A percentile compares a stretch with the other conserved stretches of the same genome.
Evolutionary conservation across 2,329 filamentous ascomycete species (phyloP).

Genomic region (Phaeomoniella chlamydospora): DNA sequence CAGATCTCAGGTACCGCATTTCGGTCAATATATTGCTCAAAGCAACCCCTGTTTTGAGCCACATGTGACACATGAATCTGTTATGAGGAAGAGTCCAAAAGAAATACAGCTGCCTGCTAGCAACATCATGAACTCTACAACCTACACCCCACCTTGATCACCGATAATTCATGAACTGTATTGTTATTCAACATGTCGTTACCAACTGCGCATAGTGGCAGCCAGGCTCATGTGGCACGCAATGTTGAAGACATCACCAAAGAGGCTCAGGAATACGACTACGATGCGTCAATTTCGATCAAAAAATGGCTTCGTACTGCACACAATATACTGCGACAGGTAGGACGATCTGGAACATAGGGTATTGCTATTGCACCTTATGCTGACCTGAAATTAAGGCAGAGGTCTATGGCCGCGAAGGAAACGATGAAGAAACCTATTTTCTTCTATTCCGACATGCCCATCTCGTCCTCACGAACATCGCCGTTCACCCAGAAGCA

Average conservation of each 20-base stretch:
- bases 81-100: too few species aligned
- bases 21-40: too few species aligned
- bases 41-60: too few species aligned
- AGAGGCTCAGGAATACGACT: constrained; percentile 67
- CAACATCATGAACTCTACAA: too few species aligned
- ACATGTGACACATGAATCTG: too few species aligned
- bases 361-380: too few species aligned
- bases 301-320: constrained; percentile 73
- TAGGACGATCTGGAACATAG: too few species aligned
- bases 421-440: constrained; percentile 78
- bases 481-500: constrained; percentile 63
- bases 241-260: constrained; percentile 64
- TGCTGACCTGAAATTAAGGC: too few species aligned
- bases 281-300: constrained; percentile 61
- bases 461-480: constrained; percentile 61
- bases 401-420: constrained; percentile 69
- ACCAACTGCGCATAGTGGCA: background rate
- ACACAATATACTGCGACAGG: constrained; percentile 66
- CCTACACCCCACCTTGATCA: too few species aligned
- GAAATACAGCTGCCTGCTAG: too few species aligned
- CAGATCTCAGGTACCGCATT: too few species aligned
- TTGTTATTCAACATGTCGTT: background rate
- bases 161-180: too few species aligned
- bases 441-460: constrained; percentile 84
- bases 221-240: background rate